Evolutionary conservation across 2,329 filamentous ascomycete genomes (phyloP).

Genomic region (Teratosphaeria pseudoeucalypti): DNA sequence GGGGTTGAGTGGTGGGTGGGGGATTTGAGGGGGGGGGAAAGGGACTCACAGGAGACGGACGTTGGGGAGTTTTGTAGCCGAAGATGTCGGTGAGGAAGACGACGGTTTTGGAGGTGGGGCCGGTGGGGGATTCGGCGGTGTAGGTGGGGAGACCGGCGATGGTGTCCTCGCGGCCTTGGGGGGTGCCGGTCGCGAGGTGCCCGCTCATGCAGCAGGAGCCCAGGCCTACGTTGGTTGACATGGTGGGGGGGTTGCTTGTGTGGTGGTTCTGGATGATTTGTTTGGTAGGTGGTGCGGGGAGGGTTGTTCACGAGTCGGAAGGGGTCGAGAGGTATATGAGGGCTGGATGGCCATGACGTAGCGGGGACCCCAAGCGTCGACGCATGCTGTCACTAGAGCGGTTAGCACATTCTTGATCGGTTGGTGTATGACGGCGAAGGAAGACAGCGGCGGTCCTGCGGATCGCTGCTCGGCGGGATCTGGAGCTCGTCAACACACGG

Average conservation of each 20-base stretch:
- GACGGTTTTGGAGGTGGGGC: constrained; percentile 33
- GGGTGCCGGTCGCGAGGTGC: constrained; percentile 28
- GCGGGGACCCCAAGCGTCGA: not conserved
- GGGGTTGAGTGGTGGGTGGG: not conserved
- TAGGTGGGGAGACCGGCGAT: constrained; percentile 34
- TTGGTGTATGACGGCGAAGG: not conserved
- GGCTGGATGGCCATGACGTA: not conserved
- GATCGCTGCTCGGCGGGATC: not conserved
- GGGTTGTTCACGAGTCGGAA: not conserved
- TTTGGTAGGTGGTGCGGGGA: not conserved
- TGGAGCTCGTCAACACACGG: not conserved
- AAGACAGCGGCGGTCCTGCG: not conserved
- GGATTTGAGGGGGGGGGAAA: not conserved
- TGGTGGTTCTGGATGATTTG: not conserved
- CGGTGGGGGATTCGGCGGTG: constrained; percentile 32
- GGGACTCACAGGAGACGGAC: constrained; percentile 27
- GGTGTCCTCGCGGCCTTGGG: constrained; percentile 25
- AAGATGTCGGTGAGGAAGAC: constrained; percentile 41
- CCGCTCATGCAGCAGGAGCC: constrained; percentile 34
- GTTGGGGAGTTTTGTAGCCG: constrained; percentile 39
- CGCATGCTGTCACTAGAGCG: not conserved
- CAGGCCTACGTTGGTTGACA: constrained; percentile 32
- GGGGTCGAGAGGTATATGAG: not conserved
- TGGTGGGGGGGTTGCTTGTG: constrained; percentile 7
- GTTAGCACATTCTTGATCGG: not conserved